Evolutionary conservation across 306 rosid species (phyloP).

Genomic region (Prunus dulcis): DNA sequence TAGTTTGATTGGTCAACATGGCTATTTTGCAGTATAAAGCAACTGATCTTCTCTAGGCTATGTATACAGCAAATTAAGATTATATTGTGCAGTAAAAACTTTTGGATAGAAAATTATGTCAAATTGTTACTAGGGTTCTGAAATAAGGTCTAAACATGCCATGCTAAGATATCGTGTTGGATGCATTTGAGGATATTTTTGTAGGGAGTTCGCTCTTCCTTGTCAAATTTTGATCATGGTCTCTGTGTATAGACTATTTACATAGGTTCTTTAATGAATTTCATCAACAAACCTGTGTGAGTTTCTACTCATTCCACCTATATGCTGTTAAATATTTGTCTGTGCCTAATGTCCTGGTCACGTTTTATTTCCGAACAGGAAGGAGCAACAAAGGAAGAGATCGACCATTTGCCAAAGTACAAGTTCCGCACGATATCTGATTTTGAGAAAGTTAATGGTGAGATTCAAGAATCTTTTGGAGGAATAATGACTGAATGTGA

Average conservation of each 20-base stretch:
- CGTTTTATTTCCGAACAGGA: slow-evolving; percentile 47
- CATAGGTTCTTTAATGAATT: neutral
- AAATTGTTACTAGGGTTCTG: neutral
- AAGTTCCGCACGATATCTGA: slow-evolving; percentile 49
- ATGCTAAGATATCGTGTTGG: neutral
- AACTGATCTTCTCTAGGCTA: neutral
- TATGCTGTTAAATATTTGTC: neutral
- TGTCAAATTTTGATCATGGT: neutral
- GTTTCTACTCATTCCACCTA: neutral
- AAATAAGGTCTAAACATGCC: neutral
- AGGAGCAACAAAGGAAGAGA: slow-evolving; percentile 89
- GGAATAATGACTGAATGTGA: slow-evolving; percentile 72
- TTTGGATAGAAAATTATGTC: neutral
- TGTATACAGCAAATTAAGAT: neutral
- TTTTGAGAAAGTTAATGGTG: slow-evolving; percentile 45
- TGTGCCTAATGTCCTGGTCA: slow-evolving; percentile 22
- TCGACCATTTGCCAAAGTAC: slow-evolving; percentile 74
- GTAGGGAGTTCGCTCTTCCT: neutral
- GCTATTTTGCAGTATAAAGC: neutral
- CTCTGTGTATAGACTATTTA: neutral
- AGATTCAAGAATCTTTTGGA: slow-evolving; percentile 57
- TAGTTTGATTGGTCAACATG: neutral
- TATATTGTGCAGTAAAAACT: neutral
- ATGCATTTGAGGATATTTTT: neutral
- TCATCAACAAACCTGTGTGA: neutral